phyloP scores from a whole-genome alignment of 2,329 filamentous ascomycete species.

The Phialophora expanda region DNA sequence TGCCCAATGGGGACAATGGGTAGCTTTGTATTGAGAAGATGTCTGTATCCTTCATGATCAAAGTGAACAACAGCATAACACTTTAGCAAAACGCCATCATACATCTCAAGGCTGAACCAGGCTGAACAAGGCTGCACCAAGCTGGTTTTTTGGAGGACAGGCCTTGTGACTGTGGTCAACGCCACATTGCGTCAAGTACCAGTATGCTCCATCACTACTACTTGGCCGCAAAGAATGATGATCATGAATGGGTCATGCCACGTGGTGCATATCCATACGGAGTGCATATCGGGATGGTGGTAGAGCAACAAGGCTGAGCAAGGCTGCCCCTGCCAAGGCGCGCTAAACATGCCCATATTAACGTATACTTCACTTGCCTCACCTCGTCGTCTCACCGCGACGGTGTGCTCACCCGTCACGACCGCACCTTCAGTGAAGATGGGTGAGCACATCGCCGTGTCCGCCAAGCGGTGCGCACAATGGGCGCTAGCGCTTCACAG shows the following conservation, averaged over 20 bases:
- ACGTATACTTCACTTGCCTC: not conserved
- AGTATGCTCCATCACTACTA: not conserved
- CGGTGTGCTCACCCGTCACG: conserved; percentile 14
- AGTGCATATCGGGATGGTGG: not conserved
- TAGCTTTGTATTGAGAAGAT: not conserved
- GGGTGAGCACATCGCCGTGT: conserved; percentile 12
- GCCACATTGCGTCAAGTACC: not conserved
- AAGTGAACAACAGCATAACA: not conserved
- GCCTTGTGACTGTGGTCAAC: not conserved
- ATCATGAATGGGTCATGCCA: not conserved
- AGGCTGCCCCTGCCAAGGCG: conserved; percentile 7
- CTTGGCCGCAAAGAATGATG: not conserved
- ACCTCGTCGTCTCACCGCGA: not conserved
- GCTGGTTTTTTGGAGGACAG: not conserved
- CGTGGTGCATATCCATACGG: not conserved
- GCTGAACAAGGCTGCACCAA: not conserved
- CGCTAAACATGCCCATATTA: not conserved
- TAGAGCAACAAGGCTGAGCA: not conserved
- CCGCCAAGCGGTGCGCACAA: conserved; percentile 13
- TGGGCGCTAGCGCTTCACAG: conserved; percentile 7
- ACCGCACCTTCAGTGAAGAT: conserved; percentile 9
- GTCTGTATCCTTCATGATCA: not conserved
- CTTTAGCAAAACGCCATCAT: not conserved
- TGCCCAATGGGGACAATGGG: not conserved
- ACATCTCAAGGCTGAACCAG: not conserved